phyloP scores from a whole-genome alignment of 1,284 basidiomycete genomes.

The Austroboletus niveus region DNA sequence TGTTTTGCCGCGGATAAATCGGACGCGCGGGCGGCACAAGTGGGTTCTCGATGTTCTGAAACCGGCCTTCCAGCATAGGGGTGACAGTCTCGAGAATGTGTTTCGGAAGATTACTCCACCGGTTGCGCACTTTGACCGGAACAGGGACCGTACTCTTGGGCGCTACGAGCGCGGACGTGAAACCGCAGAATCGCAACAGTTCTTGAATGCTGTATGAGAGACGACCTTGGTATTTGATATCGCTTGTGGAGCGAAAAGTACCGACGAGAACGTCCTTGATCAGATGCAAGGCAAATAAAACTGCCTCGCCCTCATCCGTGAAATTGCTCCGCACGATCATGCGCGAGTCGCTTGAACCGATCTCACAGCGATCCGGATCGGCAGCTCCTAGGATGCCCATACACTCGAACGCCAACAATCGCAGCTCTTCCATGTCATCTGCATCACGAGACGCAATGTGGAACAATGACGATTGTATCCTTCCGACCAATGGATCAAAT shows the following conservation, averaged over 20 bases:
- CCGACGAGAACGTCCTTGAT: slow-evolving; percentile 86
- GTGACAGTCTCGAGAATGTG: slow-evolving; percentile 86
- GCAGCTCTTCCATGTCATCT: slow-evolving; percentile 69
- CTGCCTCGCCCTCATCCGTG: slow-evolving; percentile 75
- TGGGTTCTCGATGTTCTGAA: slow-evolving; percentile 45
- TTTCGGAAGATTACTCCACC: slow-evolving; percentile 81
- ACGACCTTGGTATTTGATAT: slow-evolving; percentile 88
- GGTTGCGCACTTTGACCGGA: slow-evolving; percentile 61
- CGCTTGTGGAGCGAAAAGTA: slow-evolving; percentile 92
- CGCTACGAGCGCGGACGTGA: slow-evolving; percentile 67
- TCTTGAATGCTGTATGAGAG: slow-evolving; percentile 95
- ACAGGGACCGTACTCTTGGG: slow-evolving; percentile 51
- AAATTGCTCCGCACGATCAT: slow-evolving; percentile 86
- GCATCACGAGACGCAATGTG: slow-evolving; percentile 75
- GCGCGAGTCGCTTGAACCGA: slow-evolving; percentile 57
- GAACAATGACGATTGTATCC: slow-evolving; percentile 71
- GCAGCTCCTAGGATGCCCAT: slow-evolving; percentile 93
- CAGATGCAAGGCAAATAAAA: slow-evolving; percentile 82
- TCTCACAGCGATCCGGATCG: slow-evolving; percentile 92
- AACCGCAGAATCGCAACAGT: slow-evolving; percentile 85
- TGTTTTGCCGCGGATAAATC: slow-evolving; percentile 73
- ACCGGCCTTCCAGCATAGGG: slow-evolving; percentile 82
- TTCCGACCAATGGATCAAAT: slow-evolving; percentile 79
- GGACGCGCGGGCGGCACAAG: slow-evolving; percentile 53
- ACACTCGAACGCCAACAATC: slow-evolving; percentile 81